phyloP scores from a whole-genome alignment of 2,329 filamentous ascomycete species.

The Aspergillus sp. region DNA sequence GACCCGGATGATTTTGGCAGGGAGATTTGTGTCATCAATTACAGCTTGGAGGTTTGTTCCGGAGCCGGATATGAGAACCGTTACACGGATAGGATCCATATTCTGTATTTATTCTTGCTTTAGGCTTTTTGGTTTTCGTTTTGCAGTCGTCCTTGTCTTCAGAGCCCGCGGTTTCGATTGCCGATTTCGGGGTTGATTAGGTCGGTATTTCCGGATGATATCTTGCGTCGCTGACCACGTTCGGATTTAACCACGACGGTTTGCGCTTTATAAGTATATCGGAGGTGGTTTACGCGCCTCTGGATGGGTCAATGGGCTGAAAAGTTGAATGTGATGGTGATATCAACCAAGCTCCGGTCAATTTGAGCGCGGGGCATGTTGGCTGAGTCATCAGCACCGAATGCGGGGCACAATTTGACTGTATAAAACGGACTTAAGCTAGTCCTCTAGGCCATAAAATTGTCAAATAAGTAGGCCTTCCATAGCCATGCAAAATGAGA shows the following conservation, averaged over 20 bases:
- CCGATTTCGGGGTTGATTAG: background rate
- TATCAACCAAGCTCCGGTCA: background rate
- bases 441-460: too few relatives aligned
- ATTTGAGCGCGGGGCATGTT: slow-evolving; percentile 1
- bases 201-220: background rate
- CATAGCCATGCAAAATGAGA: too few relatives aligned
- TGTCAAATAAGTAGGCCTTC: too few relatives aligned
- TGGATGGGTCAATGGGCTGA: background rate
- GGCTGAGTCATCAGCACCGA: slow-evolving; percentile 1
- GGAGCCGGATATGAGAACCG: slow-evolving; percentile 70
- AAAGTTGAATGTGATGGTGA: background rate
- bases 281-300: too few relatives aligned
- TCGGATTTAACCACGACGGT: background rate
- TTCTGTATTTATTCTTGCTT: background rate
- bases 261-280: background rate
- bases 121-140: background rate
- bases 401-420: background rate
- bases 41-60: slow-evolving; percentile 80
- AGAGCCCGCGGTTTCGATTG: background rate
- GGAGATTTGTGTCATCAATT: slow-evolving; percentile 59
- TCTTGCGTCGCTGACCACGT: background rate
- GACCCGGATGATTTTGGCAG: slow-evolving; percentile 60
- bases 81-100: slow-evolving; percentile 51
- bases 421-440: background rate
- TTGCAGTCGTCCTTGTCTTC: background rate